Evolutionary conservation across 164 flowering plant species (phyloP).

Genomic region (Vitis labrusca): DNA sequence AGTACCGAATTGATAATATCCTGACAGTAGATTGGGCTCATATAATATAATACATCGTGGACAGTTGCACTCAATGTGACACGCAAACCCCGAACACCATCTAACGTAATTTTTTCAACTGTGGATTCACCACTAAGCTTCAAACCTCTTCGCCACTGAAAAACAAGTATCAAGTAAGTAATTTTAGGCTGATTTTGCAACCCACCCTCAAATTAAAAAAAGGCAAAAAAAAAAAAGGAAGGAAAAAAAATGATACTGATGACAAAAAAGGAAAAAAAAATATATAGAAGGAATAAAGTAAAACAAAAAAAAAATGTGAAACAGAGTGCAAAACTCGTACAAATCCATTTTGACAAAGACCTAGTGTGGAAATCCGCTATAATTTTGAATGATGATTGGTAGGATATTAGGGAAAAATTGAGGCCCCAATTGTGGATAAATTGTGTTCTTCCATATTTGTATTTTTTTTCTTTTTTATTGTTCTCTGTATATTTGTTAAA

Average conservation of each 20-base stretch:
- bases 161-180: conserved; percentile 12
- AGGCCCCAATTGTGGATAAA: no score
- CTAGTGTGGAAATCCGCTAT: background rate
- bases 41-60: conserved; percentile 94
- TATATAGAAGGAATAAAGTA: background rate
- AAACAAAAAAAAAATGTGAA: background rate
- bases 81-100: conserved; percentile 91
- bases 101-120: conserved; percentile 83
- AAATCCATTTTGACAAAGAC: no score
- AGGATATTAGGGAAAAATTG: no score
- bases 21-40: conserved; percentile 99
- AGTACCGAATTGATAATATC: conserved; percentile 89
- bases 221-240: background rate
- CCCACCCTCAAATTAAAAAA: background rate
- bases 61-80: conserved; percentile 90
- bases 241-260: background rate
- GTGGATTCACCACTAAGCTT: conserved; percentile 95
- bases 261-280: background rate
- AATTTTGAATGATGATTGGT: no score
- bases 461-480: no score
- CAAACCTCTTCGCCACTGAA: conserved; percentile 95
- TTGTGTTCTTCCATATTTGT: no score
- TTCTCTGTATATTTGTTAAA: no score
- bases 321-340: no score
- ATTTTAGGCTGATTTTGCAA: background rate